Evolutionary conservation across 768 basidiomycete genomes (phyloP).

Genomic region (Cubamyces lactineus): DNA sequence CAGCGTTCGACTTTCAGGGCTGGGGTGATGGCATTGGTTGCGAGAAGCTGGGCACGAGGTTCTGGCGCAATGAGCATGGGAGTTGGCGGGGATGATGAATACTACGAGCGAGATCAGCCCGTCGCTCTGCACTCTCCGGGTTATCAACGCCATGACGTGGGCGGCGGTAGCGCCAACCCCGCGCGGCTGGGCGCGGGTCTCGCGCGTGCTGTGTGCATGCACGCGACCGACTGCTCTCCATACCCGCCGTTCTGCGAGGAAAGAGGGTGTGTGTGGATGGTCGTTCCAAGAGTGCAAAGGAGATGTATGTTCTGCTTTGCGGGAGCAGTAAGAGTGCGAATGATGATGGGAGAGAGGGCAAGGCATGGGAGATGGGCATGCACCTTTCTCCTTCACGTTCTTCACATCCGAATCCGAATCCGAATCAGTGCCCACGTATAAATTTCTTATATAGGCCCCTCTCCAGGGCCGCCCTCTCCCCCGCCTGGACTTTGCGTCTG

Average conservation of each 20-base stretch:
- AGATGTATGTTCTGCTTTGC: no score
- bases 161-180: conserved; percentile 3
- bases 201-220: neutral
- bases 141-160: conserved; percentile 24
- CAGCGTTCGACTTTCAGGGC: no score
- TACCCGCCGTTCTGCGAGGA: conserved; percentile 7
- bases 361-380: neutral
- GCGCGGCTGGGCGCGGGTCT: neutral
- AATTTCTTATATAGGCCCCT: conserved; percentile 20
- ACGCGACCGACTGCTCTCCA: neutral
- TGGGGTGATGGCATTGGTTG: neutral
- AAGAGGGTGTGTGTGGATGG: neutral
- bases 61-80: neutral
- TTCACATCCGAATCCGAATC: conserved; percentile 35
- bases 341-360: no score
- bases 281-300: neutral
- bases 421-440: conserved; percentile 31
- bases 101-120: conserved; percentile 7
- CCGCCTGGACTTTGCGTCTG: conserved; percentile 22
- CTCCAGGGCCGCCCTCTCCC: conserved; percentile 12
- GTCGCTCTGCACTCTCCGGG: conserved; percentile 15
- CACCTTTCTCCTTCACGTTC: conserved; percentile 20
- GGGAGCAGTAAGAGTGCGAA: no score
- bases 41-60: neutral
- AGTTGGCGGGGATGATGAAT: neutral